Percentiles rank a stretch among this genome's conserved stretches.
Conservation (phyloP, 73 alveolate species). For the Paramecium sonneborni region DNA sequence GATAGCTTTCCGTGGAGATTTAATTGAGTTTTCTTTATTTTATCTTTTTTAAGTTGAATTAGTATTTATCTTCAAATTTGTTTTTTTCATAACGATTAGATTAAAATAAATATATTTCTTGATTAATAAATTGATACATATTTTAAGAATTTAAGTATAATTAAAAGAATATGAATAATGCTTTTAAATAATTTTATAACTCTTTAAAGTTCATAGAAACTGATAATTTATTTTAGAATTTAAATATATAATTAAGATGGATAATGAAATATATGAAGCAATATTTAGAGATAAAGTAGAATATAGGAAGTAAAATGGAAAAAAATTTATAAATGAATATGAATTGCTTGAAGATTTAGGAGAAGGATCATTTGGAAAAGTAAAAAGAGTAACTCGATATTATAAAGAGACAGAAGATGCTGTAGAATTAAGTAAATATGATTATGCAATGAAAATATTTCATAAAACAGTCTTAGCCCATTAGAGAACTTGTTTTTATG, state of each 20-base stretch:
- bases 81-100: constrained; percentile 24
- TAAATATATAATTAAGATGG: not conserved
- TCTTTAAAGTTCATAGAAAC: not conserved
- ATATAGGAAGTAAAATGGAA: not conserved
- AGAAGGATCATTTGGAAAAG: constrained; percentile 42
- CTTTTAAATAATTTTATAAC: not conserved
- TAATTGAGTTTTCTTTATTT: not conserved
- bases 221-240: no score
- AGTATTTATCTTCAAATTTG: constrained; percentile 21
- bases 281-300: not conserved
- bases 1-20: constrained; percentile 8
- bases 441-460: constrained; percentile 33
- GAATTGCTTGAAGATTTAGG: not conserved
- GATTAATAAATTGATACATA: not conserved
- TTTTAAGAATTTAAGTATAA: not conserved
- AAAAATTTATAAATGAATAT: constrained; percentile 3
- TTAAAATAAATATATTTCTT: not conserved
- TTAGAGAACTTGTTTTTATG: constrained; percentile 35
- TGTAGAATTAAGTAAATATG: not conserved
- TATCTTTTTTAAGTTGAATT: not conserved
- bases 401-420: constrained; percentile 7
- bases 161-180: not conserved
- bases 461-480: not conserved
- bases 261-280: constrained; percentile 9
- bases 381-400: not conserved